Evolutionary conservation across 2,329 filamentous ascomycete species (phyloP).

Genomic region (Aspergillus clavatus): DNA sequence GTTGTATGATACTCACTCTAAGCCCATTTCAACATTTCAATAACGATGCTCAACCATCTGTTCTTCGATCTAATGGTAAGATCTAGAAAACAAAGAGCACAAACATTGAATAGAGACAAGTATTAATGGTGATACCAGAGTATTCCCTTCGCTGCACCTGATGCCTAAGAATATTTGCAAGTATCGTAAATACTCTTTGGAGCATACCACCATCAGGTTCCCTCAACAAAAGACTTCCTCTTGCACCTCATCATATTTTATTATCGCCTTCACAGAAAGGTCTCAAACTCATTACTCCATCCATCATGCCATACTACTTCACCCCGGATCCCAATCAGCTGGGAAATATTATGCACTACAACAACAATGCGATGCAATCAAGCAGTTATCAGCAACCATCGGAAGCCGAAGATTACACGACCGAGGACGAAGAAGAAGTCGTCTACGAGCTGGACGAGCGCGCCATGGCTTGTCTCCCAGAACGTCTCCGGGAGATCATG

Average conservation of each 20-base stretch:
- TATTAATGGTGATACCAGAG: background rate
- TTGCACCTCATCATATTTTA: background rate
- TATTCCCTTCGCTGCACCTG: background rate
- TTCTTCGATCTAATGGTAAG: background rate
- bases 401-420: constrained; percentile 5
- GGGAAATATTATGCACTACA: background rate
- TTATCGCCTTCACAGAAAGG: background rate
- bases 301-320: background rate
- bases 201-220: background rate
- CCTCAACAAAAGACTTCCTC: background rate
- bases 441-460: constrained; percentile 23
- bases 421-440: constrained; percentile 26
- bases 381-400: background rate
- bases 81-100: background rate
- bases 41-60: too few species aligned
- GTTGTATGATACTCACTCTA: too few species aligned
- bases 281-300: background rate
- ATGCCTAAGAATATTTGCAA: background rate
- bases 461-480: constrained; percentile 24
- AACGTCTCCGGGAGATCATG: constrained; percentile 23
- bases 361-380: background rate
- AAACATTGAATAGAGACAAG: background rate
- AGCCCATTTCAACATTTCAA: too few species aligned
- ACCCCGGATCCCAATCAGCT: background rate
- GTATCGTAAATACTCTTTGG: background rate